A percentile compares a stretch with the other conserved stretches of the same genome.
These are phyloP conservation scores for Secale cereale DNA, from an alignment of 176 grass and related monocot genomes.

Conservation along the genomic window DNA sequence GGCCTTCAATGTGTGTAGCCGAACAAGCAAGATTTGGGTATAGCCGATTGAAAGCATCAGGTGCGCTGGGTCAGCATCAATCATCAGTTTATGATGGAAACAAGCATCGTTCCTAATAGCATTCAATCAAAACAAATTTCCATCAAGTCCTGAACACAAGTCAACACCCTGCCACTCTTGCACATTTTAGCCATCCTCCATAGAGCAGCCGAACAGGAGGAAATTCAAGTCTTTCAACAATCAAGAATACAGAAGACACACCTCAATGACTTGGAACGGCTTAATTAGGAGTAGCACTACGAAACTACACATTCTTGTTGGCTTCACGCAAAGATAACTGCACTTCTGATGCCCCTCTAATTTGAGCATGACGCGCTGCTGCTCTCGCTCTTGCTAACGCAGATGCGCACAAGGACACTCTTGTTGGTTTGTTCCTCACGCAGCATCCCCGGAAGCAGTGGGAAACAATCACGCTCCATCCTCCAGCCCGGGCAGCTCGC, in stretches of 20 bases:
- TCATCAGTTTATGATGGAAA: too few species aligned
- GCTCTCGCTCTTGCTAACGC: not conserved
- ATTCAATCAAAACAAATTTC: too few species aligned
- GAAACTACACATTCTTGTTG: not conserved
- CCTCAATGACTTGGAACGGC: not conserved
- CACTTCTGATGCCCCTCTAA: too few species aligned
- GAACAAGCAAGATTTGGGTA: too few species aligned
- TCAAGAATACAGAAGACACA: not conserved
- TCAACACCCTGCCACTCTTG: too few species aligned
- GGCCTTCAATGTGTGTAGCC: too few species aligned
- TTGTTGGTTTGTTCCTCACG: not conserved
- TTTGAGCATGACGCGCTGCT: not conserved
- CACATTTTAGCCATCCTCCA: too few species aligned
- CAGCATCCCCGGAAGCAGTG: not conserved
- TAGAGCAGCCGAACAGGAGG: not conserved
- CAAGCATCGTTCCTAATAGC: too few species aligned
- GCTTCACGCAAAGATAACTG: too few species aligned
- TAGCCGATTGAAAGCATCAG: too few species aligned
- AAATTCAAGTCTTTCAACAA: not conserved
- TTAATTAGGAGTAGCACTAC: not conserved
- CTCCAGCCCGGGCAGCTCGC: not conserved
- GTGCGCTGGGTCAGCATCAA: too few species aligned
- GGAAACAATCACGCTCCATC: not conserved
- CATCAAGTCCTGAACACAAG: too few species aligned
- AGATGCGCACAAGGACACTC: not conserved